A percentile compares a stretch with the other conserved stretches of the same genome.
phyloP scores from a whole-genome alignment of 78 protist genomes.

The Salpingoeca rosetta region DNA sequence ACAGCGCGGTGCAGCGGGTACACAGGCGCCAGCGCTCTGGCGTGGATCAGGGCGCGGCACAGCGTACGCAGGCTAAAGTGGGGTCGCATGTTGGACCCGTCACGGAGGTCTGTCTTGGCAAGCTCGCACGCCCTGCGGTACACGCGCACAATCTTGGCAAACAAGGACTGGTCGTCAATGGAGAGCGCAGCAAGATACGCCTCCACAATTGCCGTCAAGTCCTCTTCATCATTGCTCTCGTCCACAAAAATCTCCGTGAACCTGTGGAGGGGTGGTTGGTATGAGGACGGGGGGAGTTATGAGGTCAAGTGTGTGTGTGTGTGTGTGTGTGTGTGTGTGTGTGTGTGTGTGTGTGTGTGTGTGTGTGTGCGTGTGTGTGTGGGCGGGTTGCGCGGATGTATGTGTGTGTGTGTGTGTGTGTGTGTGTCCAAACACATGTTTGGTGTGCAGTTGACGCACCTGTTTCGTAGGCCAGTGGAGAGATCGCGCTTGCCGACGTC shows the following conservation, averaged over 20 bases:
- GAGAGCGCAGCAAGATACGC: slow-evolving; percentile 39
- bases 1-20: slow-evolving; percentile 80
- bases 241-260: slow-evolving; percentile 91
- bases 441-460: slow-evolving; percentile 12
- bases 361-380: too few species aligned
- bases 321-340: too few species aligned
- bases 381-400: too few species aligned
- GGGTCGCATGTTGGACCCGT: slow-evolving; percentile 78
- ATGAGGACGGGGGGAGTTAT: too few species aligned
- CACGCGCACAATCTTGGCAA: slow-evolving; percentile 55
- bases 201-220: slow-evolving; percentile 59
- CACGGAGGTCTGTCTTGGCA: slow-evolving; percentile 32
- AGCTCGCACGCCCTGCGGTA: slow-evolving; percentile 30
- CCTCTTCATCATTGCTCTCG: slow-evolving; percentile 58
- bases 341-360: too few species aligned
- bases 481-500: slow-evolving; percentile 97
- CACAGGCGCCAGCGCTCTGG: neutral
- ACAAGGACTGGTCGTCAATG: too few species aligned
- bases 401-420: too few species aligned
- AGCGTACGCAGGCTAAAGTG: slow-evolving; percentile 86
- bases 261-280: slow-evolving; percentile 40
- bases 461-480: slow-evolving; percentile 68
- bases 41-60: slow-evolving; percentile 73
- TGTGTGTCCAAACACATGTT: too few species aligned
- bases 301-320: too few species aligned